phyloP scores from a whole-genome alignment of 805 yeast species.

The Zygosaccharomyces lentus region DNA sequence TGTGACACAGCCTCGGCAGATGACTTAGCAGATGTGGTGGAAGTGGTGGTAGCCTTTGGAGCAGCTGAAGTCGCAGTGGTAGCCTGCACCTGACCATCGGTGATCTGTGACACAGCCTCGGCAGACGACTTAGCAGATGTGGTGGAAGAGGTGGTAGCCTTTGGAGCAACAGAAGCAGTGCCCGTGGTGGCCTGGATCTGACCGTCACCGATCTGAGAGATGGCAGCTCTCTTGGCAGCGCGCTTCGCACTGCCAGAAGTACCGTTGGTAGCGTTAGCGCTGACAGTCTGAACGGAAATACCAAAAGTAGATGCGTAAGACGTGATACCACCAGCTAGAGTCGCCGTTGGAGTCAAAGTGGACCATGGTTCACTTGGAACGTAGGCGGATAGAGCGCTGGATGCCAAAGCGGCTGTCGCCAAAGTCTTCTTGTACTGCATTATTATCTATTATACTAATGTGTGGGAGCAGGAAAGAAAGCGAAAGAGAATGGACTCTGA shows the following conservation, averaged over 20 bases:
- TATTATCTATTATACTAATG: slow-evolving; percentile 12
- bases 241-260: slow-evolving; percentile 27
- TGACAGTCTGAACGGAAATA: slow-evolving; percentile 56
- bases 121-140: slow-evolving; percentile 34
- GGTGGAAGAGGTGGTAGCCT: slow-evolving; percentile 34
- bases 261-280: slow-evolving; percentile 35
- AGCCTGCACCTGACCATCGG: slow-evolving; percentile 42
- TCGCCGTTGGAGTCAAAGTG: slow-evolving; percentile 61
- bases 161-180: slow-evolving; percentile 15
- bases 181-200: slow-evolving; percentile 50
- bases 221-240: slow-evolving; percentile 40
- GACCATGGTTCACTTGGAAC: slow-evolving; percentile 67
- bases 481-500: neutral
- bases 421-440: slow-evolving; percentile 44
- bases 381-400: slow-evolving; percentile 55
- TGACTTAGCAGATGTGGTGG: slow-evolving; percentile 21
- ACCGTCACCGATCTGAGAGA: slow-evolving; percentile 60
- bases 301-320: slow-evolving; percentile 58
- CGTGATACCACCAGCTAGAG: slow-evolving; percentile 52
- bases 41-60: slow-evolving; percentile 31
- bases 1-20: slow-evolving; percentile 39
- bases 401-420: slow-evolving; percentile 42
- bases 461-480: neutral
- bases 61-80: slow-evolving; percentile 34
- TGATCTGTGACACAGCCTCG: slow-evolving; percentile 35